Base-by-base conservation (phyloP, 2,329 filamentous ascomycete species). In the Diaporthe velutina region DNA sequence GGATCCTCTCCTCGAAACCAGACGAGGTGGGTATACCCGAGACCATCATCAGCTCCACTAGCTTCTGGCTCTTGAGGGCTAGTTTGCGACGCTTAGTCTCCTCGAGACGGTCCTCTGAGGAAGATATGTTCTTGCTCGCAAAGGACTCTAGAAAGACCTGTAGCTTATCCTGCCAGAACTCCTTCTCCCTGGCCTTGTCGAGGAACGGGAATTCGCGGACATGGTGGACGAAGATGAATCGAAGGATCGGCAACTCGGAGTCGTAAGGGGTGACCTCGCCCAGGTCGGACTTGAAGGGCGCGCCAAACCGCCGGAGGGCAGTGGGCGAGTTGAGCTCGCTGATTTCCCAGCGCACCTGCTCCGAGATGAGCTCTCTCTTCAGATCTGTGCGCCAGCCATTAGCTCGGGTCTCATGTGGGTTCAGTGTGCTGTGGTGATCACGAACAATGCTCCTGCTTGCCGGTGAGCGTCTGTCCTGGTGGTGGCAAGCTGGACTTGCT, bases 11-110 rank as follows among this genome's bases (percentile, higher is more conserved):
- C 84, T 99, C 97, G 82, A 98, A 99, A 2, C 97, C 97, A 6
- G 96, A 98, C 5, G 97, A 95, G 1, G 97, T 99, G 45, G 94
- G 95, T 74, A 99, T 93, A 50, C 97, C 97, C 10, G 96, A 98
- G 12, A 99, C 97, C 95, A 99, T 98, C 97, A 99, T 99, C 76
- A 99, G 88, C 87, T 99, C 97, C 15, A 99, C 95, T 74, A 99
- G 87, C 86, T 99, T 99, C 83, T 97, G 93, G 64, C 94, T 95
- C 89, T 99, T 99, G 79, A 93, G 88, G 4, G 97, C 96, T 77
- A 99, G 86, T 84, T 99, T 99, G 78, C 93, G 90, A 74, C 97
- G 91, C 87, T 99, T 99, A 13, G 97, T 98, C 84, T 98, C 95
- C 85, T 99, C 97, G 40, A 98, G 86, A 5, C 97, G 92, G 82